These are phyloP conservation scores for Avena insularis DNA, from an alignment of 176 grass and related monocot genomes.

Conservation along the genomic window DNA sequence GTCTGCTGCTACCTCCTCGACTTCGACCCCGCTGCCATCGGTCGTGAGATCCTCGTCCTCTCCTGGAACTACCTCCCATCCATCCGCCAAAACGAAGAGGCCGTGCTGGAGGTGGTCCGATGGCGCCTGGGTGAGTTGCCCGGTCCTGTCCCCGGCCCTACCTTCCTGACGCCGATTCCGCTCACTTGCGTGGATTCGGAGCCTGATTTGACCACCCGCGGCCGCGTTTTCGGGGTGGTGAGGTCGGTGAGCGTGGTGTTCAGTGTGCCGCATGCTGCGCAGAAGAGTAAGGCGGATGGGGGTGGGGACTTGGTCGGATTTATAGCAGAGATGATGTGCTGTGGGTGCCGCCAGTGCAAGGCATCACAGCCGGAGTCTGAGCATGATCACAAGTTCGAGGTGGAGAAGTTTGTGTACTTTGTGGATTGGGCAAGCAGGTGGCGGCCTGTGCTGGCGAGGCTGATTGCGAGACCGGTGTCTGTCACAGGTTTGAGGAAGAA, in stretches of 20 bases:
- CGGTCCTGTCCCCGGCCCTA: background rate
- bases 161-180: conserved; percentile 34
- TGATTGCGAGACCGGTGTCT: conserved; percentile 60
- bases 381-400: conserved; percentile 58
- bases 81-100: conserved; percentile 35
- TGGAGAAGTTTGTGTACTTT: conserved; percentile 75
- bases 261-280: conserved; percentile 47
- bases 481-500: conserved; percentile 72
- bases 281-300: conserved; percentile 32
- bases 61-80: conserved; percentile 89
- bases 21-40: conserved; percentile 59
- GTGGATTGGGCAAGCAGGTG: conserved; percentile 50
- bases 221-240: conserved; percentile 55
- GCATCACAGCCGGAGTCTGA: conserved; percentile 29
- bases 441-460: conserved; percentile 53
- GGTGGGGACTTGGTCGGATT: conserved; percentile 56
- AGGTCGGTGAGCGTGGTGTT: conserved; percentile 78
- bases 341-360: conserved; percentile 58
- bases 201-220: conserved; percentile 18
- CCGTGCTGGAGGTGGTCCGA: conserved; percentile 78
- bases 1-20: conserved; percentile 83
- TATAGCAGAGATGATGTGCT: conserved; percentile 76
- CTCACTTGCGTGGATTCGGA: conserved; percentile 8
- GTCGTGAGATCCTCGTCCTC: conserved; percentile 60
- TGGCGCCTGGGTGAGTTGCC: conserved; percentile 53